phyloP scores from a whole-genome alignment of 2,329 filamentous ascomycete species.

The Phyllosticta ampelicida region DNA sequence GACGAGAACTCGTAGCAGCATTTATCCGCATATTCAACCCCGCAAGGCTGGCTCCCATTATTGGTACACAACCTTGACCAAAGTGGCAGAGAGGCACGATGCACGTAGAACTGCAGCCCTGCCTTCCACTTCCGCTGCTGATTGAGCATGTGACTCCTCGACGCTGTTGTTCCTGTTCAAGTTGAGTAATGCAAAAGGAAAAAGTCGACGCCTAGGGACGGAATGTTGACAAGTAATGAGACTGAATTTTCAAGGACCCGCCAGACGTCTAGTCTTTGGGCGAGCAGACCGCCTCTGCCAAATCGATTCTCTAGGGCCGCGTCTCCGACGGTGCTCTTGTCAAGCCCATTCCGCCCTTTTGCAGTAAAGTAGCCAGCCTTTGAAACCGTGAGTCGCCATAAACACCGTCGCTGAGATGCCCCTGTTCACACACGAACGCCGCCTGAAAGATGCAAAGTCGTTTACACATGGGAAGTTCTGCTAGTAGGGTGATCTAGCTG shows the following conservation, averaged over 20 bases:
- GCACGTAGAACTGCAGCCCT: neutral
- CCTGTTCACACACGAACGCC: neutral
- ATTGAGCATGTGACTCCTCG: neutral
- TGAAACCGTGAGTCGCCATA: neutral
- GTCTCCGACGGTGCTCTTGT: neutral
- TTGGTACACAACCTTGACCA: too few relatives aligned
- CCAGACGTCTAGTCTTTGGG: neutral
- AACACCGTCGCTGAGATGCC: constrained; percentile 10
- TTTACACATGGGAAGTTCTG: neutral
- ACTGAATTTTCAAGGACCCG: neutral
- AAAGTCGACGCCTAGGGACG: neutral
- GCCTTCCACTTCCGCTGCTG: neutral
- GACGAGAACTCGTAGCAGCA: too few relatives aligned
- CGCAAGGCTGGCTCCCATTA: too few relatives aligned
- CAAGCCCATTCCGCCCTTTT: neutral
- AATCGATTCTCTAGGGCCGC: neutral
- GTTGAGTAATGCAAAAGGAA: neutral
- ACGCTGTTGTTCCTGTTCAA: neutral
- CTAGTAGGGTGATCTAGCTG: neutral
- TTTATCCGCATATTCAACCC: too few relatives aligned
- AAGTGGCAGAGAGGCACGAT: neutral
- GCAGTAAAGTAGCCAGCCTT: neutral
- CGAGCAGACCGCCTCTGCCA: neutral
- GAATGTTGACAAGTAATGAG: neutral
- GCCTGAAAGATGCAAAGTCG: constrained; percentile 6